Percentiles rank a stretch among this genome's conserved stretches.
Evolutionary conservation across 306 rosid genomes (phyloP).

Genomic region (Inga oerstediana): DNA sequence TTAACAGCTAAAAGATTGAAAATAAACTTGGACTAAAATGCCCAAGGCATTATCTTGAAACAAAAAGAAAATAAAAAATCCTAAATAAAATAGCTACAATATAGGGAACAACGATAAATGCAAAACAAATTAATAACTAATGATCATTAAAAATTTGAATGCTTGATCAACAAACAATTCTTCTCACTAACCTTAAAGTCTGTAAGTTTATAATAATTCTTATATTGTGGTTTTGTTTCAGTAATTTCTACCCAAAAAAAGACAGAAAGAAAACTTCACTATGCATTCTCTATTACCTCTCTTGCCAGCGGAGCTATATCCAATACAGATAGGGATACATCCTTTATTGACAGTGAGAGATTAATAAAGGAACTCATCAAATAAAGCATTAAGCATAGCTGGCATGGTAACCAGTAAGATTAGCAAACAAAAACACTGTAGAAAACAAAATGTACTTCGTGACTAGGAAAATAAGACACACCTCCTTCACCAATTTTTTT

Average conservation of each 20-base stretch:
- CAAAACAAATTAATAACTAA: neutral
- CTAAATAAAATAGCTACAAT: neutral
- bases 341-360: neutral
- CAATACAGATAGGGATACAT: neutral
- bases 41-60: neutral
- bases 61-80: neutral
- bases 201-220: neutral
- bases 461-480: neutral
- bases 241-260: neutral
- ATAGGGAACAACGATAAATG: neutral
- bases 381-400: neutral
- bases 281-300: neutral
- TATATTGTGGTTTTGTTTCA: neutral
- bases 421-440: conserved; percentile 6
- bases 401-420: neutral
- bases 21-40: neutral
- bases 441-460: conserved; percentile 11
- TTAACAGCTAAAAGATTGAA: neutral
- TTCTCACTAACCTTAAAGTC: neutral
- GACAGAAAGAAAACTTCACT: neutral
- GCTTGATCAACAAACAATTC: neutral
- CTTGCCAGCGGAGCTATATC: neutral
- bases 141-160: neutral
- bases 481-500: neutral
- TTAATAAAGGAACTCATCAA: neutral